phyloP scores from a whole-genome alignment of 2,329 filamentous ascomycete species.

The Ramularia endophylla region DNA sequence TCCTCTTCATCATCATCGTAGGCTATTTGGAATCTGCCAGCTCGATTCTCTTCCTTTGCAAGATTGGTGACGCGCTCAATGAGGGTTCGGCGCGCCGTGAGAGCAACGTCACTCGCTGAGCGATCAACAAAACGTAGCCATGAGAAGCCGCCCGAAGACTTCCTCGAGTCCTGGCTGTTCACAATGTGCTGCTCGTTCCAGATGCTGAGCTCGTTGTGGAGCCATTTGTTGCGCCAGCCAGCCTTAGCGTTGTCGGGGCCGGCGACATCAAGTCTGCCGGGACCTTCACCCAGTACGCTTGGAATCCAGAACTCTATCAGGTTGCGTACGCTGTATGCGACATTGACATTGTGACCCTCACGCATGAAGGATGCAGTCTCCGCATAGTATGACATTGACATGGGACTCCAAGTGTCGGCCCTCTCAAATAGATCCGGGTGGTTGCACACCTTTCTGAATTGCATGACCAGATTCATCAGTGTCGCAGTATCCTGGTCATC shows the following conservation, averaged over 20 bases:
- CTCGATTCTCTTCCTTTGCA: conserved; percentile 43
- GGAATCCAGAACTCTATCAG: conserved; percentile 80
- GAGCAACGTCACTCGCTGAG: conserved; percentile 66
- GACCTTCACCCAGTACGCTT: conserved; percentile 72
- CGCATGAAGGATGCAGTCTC: conserved; percentile 94
- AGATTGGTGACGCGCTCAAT: conserved; percentile 68
- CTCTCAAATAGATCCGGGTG: conserved; percentile 96
- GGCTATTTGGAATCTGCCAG: conserved; percentile 60
- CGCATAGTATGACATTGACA: conserved; percentile 78
- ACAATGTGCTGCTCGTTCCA: conserved; percentile 74
- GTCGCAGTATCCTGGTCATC: conserved; percentile 94
- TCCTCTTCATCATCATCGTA: conserved; percentile 60
- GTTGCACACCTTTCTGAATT: conserved; percentile 99
- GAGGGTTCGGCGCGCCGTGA: conserved; percentile 61
- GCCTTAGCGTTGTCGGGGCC: conserved; percentile 67
- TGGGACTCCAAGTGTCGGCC: conserved; percentile 82
- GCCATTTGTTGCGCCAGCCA: conserved; percentile 72
- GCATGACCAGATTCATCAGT: conserved; percentile 99
- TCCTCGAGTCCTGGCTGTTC: conserved; percentile 17
- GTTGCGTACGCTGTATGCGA: conserved; percentile 83
- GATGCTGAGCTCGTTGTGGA: conserved; percentile 81
- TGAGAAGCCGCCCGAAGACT: conserved; percentile 60
- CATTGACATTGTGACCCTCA: conserved; percentile 71
- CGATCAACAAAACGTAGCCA: conserved; percentile 83
- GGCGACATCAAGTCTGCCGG: conserved; percentile 67